Conservation (phyloP, 768 basidiomycete species). For the Thelephora ganbajun region DNA sequence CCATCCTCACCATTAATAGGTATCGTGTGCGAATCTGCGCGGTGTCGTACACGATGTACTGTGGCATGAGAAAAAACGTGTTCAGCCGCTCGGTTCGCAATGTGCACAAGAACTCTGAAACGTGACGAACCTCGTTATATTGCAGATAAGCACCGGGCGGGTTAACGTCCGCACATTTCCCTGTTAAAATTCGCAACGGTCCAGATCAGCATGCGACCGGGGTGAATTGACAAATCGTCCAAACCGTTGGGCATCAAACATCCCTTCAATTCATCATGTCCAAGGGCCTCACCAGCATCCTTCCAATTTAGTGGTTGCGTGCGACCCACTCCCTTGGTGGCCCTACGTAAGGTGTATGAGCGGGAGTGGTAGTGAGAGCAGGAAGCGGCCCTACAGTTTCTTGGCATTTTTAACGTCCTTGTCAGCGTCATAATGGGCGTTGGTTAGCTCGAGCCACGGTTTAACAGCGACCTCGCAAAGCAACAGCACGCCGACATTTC, state of each 20-base stretch:
- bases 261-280: slow-evolving; percentile 33
- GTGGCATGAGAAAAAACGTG: background rate
- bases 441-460: slow-evolving; percentile 34
- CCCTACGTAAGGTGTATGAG: slow-evolving; percentile 16
- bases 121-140: slow-evolving; percentile 41
- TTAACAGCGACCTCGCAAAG: slow-evolving; percentile 47
- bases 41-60: slow-evolving; percentile 51
- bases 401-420: slow-evolving; percentile 26
- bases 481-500: slow-evolving; percentile 38
- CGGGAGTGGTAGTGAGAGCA: background rate
- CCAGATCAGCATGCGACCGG: background rate
- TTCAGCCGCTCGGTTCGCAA: background rate
- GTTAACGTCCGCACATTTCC: slow-evolving; percentile 12
- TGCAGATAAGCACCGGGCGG: slow-evolving; percentile 21
- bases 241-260: slow-evolving; percentile 48
- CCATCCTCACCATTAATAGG: slow-evolving; percentile 37
- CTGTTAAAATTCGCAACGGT: background rate
- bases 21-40: slow-evolving; percentile 46
- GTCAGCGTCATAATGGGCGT: slow-evolving; percentile 38
- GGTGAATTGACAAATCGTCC: slow-evolving; percentile 9
- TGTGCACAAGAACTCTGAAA: background rate
- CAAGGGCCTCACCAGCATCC: slow-evolving; percentile 38
- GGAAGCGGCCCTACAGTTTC: slow-evolving; percentile 21
- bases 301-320: slow-evolving; percentile 42
- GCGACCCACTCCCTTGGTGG: slow-evolving; percentile 40